phyloP scores from a whole-genome alignment of 208 protist species.

The Phytomonas sp. region DNA sequence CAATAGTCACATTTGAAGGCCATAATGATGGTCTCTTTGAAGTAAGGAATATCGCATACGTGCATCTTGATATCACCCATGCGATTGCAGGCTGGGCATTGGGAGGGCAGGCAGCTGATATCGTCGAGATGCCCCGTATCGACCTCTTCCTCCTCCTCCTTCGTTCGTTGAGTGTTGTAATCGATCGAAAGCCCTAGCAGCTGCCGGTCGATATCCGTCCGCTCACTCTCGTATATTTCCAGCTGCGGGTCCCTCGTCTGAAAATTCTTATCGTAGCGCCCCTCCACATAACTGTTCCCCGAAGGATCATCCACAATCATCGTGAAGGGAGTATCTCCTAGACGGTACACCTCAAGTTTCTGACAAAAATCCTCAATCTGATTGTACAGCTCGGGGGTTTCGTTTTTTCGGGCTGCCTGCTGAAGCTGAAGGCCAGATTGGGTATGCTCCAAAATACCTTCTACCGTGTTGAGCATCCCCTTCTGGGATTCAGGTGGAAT shows the following conservation, averaged over 20 bases:
- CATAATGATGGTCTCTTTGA: constrained; percentile 94
- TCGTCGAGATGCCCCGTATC: constrained; percentile 72
- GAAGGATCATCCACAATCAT: constrained; percentile 91
- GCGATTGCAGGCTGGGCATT: constrained; percentile 71
- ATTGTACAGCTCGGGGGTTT: constrained; percentile 73
- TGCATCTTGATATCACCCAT: constrained; percentile 73
- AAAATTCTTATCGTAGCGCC: constrained; percentile 84
- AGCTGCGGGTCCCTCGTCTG: constrained; percentile 82
- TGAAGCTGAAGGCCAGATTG: constrained; percentile 64
- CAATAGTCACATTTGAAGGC: constrained; percentile 90
- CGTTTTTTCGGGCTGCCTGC: constrained; percentile 61
- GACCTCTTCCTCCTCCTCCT: constrained; percentile 60
- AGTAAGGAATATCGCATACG: constrained; percentile 89
- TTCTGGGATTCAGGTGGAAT: constrained; percentile 86
- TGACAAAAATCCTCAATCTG: constrained; percentile 75
- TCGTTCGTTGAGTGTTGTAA: constrained; percentile 82
- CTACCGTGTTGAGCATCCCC: constrained; percentile 91
- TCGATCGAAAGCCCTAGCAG: constrained; percentile 78
- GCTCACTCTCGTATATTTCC: constrained; percentile 72
- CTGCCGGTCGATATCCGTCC: constrained; percentile 83
- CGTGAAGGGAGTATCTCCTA: constrained; percentile 79
- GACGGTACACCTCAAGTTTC: constrained; percentile 51
- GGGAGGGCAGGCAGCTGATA: constrained; percentile 51
- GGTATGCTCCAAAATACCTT: constrained; percentile 87
- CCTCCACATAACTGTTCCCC: constrained; percentile 91